Evolutionary conservation across 352 stramenopile species (phyloP), one percentile per base, ranked within the genome.

Genomic region (Peronospora tabacina): DNA sequence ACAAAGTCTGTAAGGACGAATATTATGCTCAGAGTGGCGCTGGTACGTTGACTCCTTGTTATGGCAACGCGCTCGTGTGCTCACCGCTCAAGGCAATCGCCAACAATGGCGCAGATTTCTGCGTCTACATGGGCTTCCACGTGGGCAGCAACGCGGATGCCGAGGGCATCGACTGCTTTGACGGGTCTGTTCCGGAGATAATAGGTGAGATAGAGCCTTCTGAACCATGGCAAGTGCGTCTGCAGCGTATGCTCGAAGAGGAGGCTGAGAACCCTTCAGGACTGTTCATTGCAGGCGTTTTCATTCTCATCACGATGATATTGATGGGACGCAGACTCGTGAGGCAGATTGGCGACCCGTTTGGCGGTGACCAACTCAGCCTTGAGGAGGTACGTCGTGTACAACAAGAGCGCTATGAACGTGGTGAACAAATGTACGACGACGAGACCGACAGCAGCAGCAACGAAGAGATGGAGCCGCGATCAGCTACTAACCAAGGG

Each of bases 31-130:
- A 85, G 41, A 56, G 62, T n/a, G 72, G 65, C 15, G 54, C 72
- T 4, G 77, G 78, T 7, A 70, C 70, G 13, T 63, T 92, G 39
- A 56, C 64, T 42, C 82, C 82, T 40, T 92, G 82, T 61, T 92
- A 89, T 44, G 82, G 82, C 35, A 89, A 92, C 37, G 79, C 82
- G 12, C 60, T 92, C 33, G 68, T 92, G 30, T 92, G 82, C 50
- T 92, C 82, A 28, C 79, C 68, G 3, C 66, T 92, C 8, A 73
- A 70, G 7, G 40, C 45, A 5, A 90, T 92, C 42, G 71, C 70
- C 29, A 30, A 57, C 6, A 70, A 60, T 13, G 77, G 79, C 3
- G 63, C 52, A 17, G 73, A 82, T 40, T 90, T 92, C 33, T 92
- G 82, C 55, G 48, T 61, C 13, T 68, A 82, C 43, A 92, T 92